phyloP scores from a whole-genome alignment of 2,329 filamentous ascomycete genomes.

The Colletotrichum spaethianum region DNA sequence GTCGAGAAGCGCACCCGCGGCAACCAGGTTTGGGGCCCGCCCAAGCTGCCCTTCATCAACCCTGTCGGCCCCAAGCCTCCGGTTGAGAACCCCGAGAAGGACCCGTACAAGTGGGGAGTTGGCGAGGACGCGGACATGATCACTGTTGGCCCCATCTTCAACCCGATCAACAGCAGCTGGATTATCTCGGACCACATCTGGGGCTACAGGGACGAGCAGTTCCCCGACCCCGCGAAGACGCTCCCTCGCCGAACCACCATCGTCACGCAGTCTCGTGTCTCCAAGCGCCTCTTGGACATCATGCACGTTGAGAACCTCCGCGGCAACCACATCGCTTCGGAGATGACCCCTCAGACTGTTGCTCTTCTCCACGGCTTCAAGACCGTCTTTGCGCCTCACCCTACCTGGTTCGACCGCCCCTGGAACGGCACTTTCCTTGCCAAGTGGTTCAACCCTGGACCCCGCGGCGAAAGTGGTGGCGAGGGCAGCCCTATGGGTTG shows the following conservation, averaged over 20 bases:
- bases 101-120: constrained; percentile 82
- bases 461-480: constrained; percentile 67
- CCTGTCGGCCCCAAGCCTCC: constrained; percentile 77
- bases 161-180: constrained; percentile 81
- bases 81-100: constrained; percentile 68
- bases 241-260: constrained; percentile 83
- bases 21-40: constrained; percentile 77
- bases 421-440: constrained; percentile 71
- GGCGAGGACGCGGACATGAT: constrained; percentile 83
- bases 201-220: constrained; percentile 70
- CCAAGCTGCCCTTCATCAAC: constrained; percentile 70
- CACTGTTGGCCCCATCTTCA: constrained; percentile 84
- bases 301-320: constrained; percentile 84
- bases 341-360: constrained; percentile 83
- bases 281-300: constrained; percentile 77
- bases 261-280: constrained; percentile 82
- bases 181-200: constrained; percentile 78
- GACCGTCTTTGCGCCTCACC: constrained; percentile 83
- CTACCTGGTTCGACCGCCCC: constrained; percentile 83
- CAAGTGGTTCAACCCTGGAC: constrained; percentile 73
- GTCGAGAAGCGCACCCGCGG: constrained; percentile 69
- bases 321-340: constrained; percentile 82
- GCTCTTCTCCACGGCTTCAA: constrained; percentile 85
- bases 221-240: constrained; percentile 64
- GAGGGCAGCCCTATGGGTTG: constrained; percentile 71